Evolutionary conservation across 805 yeast genomes (phyloP).

Genomic region (Saturnispora diversa): DNA sequence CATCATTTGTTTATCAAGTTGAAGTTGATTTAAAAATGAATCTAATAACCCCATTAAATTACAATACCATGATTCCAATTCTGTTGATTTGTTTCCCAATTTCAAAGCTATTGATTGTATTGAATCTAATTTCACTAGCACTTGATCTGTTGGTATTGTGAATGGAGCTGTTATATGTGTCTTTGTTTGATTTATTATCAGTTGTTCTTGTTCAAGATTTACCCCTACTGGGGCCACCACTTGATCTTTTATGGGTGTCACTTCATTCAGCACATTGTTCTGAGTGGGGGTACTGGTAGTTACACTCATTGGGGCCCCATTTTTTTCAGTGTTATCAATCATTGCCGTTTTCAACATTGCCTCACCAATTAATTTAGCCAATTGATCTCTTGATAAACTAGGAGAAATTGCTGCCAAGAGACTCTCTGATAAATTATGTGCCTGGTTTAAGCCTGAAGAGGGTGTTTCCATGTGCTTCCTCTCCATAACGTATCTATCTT

Average conservation of each 20-base stretch:
- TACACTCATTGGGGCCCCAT: neutral
- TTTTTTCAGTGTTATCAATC: conserved; percentile 1
- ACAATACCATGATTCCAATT: conserved; percentile 7
- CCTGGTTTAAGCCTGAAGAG: neutral
- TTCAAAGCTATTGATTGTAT: conserved; percentile 6
- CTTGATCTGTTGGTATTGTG: conserved; percentile 9
- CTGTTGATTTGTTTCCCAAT: conserved; percentile 12
- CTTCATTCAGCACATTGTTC: neutral
- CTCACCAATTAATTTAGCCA: conserved; percentile 2
- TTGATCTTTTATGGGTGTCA: neutral
- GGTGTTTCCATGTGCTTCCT: neutral
- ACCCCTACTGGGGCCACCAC: neutral
- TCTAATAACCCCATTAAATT: conserved; percentile 3
- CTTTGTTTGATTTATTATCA: neutral
- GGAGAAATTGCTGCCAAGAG: neutral
- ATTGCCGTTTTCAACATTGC: conserved; percentile 6
- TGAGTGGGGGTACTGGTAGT: conserved; percentile 7
- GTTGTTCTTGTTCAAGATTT: neutral
- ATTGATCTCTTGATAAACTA: conserved; percentile 1
- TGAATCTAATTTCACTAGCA: conserved; percentile 8
- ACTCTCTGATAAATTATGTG: neutral
- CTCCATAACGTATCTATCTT: neutral
- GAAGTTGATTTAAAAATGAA: conserved; percentile 4
- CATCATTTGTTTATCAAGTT: conserved; percentile 13
- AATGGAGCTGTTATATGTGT: neutral